Conservation (phyloP, 768 basidiomycete genomes). For the Mycena venus region DNA sequence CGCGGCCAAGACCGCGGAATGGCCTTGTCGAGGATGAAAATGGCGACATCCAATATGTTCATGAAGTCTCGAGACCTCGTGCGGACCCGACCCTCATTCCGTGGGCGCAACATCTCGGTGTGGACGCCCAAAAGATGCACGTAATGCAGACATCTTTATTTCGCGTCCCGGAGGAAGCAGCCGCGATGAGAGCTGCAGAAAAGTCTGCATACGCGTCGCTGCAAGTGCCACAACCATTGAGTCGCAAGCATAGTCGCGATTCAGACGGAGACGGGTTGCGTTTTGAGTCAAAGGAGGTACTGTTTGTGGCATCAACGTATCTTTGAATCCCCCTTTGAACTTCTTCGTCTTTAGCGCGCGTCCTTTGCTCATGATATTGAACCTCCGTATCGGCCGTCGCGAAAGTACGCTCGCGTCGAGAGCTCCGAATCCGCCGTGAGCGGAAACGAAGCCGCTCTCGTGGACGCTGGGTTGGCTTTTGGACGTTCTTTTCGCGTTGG, state of each 20-base stretch:
- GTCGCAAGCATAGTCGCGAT: conserved; percentile 83
- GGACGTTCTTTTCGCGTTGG: conserved; percentile 92
- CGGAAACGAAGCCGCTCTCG: conserved; percentile 73
- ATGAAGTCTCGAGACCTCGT: conserved; percentile 54
- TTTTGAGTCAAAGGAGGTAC: conserved; percentile 72
- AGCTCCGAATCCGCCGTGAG: conserved; percentile 73
- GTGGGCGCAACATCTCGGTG: conserved; percentile 79
- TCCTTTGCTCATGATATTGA: conserved; percentile 85
- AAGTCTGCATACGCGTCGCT: conserved; percentile 52
- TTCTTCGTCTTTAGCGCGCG: conserved; percentile 63
- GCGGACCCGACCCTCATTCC: conserved; percentile 69
- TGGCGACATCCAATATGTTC: conserved; percentile 60
- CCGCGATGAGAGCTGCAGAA: conserved; percentile 68
- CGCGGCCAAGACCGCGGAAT: conserved; percentile 49
- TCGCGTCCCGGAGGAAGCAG: conserved; percentile 80
- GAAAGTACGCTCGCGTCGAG: conserved; percentile 85
- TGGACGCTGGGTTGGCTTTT: conserved; percentile 88
- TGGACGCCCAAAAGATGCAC: conserved; percentile 91
- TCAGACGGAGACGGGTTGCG: conserved; percentile 80
- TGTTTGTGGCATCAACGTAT: conserved; percentile 35
- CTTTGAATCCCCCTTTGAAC: conserved; percentile 1
- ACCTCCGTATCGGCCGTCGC: conserved; percentile 77
- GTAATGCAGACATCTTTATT: conserved; percentile 95
- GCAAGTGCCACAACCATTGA: conserved; percentile 55
- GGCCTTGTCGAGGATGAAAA: conserved; percentile 69